phyloP scores from a whole-genome alignment of 2,329 filamentous ascomycete genomes.

The Trichoderma hamatum region DNA sequence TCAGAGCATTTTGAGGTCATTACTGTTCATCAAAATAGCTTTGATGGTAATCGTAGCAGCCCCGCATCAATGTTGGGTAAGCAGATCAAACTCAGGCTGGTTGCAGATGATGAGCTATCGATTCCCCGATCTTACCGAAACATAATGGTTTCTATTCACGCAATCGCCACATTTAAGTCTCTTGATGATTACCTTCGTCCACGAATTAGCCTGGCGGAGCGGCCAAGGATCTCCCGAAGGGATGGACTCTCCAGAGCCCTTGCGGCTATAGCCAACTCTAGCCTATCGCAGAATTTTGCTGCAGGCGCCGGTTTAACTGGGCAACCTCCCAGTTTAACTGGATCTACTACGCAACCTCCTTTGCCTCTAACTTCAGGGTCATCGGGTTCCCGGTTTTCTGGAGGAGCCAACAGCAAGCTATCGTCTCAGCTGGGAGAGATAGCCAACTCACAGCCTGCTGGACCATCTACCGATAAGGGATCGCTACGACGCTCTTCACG shows the following conservation, averaged over 20 bases:
- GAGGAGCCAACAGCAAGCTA: constrained; percentile 53
- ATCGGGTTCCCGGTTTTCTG: constrained; percentile 49
- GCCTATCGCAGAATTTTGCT: constrained; percentile 56
- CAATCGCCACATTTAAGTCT: constrained; percentile 96
- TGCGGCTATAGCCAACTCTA: constrained; percentile 75
- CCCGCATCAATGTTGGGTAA: constrained; percentile 96
- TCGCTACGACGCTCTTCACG: constrained; percentile 65
- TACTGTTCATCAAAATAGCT: constrained; percentile 89
- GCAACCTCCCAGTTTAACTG: constrained; percentile 44
- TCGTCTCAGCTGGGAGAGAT: constrained; percentile 46
- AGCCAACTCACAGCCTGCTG: constrained; percentile 49
- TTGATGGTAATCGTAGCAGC: constrained; percentile 87
- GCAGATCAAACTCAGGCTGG: constrained; percentile 84
- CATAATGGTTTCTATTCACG: constrained; percentile 98
- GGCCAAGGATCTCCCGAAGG: constrained; percentile 62
- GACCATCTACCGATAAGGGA: constrained; percentile 60
- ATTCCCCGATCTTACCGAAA: constrained; percentile 87
- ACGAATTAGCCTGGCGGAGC: constrained; percentile 79
- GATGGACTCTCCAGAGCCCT: constrained; percentile 69
- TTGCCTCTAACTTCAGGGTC: constrained; percentile 41
- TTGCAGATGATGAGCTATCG: constrained; percentile 87
- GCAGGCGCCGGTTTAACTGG: constrained; percentile 53
- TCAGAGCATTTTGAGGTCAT: constrained; percentile 98
- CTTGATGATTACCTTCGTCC: constrained; percentile 94
- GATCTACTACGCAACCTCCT: constrained; percentile 43